Percentiles rank a stretch among this genome's conserved stretches.
Conservation (phyloP, 2,329 filamentous ascomycete genomes). For the Nannizzia gypsea region DNA sequence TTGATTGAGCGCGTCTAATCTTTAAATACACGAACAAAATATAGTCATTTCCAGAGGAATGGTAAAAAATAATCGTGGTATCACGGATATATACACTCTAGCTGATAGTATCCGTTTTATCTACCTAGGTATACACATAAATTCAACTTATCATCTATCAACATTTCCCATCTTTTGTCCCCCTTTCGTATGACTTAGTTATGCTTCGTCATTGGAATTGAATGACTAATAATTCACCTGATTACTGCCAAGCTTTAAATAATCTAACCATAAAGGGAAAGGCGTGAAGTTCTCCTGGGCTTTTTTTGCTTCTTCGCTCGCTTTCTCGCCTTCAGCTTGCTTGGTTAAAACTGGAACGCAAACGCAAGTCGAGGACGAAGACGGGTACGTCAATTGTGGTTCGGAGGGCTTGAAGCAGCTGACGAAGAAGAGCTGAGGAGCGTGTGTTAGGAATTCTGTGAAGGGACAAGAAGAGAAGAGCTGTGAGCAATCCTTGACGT, state of each 20-base stretch:
- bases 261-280: background rate
- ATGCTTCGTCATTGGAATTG: too few relatives aligned
- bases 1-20: too few relatives aligned
- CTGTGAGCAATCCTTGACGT: background rate
- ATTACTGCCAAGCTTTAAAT: background rate
- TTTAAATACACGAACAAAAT: too few relatives aligned
- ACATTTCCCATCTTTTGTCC: too few relatives aligned
- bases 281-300: background rate
- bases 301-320: background rate
- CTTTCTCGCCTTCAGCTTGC: background rate
- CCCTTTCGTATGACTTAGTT: too few relatives aligned
- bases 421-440: constrained; percentile 3
- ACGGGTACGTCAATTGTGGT: constrained; percentile 8
- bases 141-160: too few relatives aligned
- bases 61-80: too few relatives aligned
- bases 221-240: background rate
- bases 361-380: constrained; percentile 3
- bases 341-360: background rate
- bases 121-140: too few relatives aligned
- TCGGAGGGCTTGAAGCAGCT: constrained; percentile 14
- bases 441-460: background rate
- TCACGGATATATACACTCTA: too few relatives aligned
- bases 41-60: too few relatives aligned
- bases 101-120: too few relatives aligned
- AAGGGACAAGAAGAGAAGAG: background rate